Percentiles rank a stretch among this genome's conserved stretches.
phyloP scores from a whole-genome alignment of 2,329 filamentous ascomycete species.

The Apiospora arundinis region DNA sequence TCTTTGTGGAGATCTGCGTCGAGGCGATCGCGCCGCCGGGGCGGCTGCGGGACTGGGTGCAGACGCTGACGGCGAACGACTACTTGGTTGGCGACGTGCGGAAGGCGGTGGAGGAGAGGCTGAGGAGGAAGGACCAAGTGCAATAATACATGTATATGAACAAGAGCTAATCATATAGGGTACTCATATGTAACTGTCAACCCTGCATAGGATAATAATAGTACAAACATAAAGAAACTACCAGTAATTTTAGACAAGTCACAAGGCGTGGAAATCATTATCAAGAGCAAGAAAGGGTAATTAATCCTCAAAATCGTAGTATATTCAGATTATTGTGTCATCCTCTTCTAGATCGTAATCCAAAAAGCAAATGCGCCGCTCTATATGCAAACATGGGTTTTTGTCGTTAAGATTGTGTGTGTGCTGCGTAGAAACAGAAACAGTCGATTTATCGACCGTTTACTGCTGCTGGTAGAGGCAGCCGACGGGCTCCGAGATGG shows the following conservation, averaged over 20 bases:
- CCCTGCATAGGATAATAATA: no score
- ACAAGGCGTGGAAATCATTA: not conserved
- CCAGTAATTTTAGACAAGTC: not conserved
- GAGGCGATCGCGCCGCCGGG: not conserved
- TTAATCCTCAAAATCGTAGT: slow-evolving; percentile 13
- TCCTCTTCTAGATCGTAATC: not conserved
- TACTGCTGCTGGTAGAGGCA: slow-evolving; percentile 41
- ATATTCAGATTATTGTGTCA: slow-evolving; percentile 18
- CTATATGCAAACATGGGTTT: not conserved
- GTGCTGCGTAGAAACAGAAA: no score
- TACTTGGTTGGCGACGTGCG: not conserved
- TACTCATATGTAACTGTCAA: no score
- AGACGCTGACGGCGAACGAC: not conserved
- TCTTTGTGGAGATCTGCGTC: not conserved
- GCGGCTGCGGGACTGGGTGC: not conserved
- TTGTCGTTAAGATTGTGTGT: slow-evolving; percentile 3
- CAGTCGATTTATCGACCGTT: no score
- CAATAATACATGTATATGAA: no score
- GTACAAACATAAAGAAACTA: no score
- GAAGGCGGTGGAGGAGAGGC: not conserved
- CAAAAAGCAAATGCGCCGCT: not conserved
- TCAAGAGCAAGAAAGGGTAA: not conserved
- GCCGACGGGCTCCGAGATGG: slow-evolving; percentile 40
- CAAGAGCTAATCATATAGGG: no score
- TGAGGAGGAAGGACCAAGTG: not conserved